Evolutionary conservation across 2,329 filamentous ascomycete species (phyloP), one percentile per base, ranked within the genome.

Genomic region (Juglanconis sp.): DNA sequence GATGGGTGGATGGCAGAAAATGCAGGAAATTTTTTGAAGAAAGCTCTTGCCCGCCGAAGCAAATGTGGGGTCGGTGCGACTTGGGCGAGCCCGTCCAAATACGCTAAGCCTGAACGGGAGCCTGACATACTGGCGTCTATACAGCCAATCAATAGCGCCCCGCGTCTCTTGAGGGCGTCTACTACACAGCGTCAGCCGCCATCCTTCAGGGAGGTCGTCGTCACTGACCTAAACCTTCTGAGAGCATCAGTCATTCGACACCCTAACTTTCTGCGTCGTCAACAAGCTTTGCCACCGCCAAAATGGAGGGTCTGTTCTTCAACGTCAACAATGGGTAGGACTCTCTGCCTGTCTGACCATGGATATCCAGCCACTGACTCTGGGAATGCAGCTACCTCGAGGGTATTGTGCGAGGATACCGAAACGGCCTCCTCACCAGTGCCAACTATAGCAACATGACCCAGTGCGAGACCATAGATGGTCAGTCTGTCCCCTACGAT

Each of bases 381-480:
- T 44, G 32, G n/a, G 38, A 63, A 30, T 58, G 62, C 71, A 96
- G 93, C 78, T 98, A 96, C 78, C 87, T 98, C 74, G 95, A 99
- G 79, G 95, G 95, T 75, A 93, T 99, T 74, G 92, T 98, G 70
- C 91, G 95, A 71, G 95, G 95, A 65, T 99, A 98, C 79, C 89
- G 94, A 73, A 99, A 98, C 78, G 86, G 89, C 71, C 89, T 99
- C 65, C 85, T 99, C 72, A 98, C 90, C 59, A 80, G 88, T 75
- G 83, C 91, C 73, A 96, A 94, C 80, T 99, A 99, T 80, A 88
- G 84, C 79, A 99, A 98, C 81, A 79, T 98, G 77, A 96, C 90
- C 65, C 94, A 98, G 84, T 98, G 94, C 85, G 94, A 98, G 79
- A 96, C 87, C 53, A 94, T 98, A 70, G 94, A 98, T 78, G 94